Base-by-base conservation (phyloP, 129 eudicot genomes). In the Flaveria bidentis region DNA sequence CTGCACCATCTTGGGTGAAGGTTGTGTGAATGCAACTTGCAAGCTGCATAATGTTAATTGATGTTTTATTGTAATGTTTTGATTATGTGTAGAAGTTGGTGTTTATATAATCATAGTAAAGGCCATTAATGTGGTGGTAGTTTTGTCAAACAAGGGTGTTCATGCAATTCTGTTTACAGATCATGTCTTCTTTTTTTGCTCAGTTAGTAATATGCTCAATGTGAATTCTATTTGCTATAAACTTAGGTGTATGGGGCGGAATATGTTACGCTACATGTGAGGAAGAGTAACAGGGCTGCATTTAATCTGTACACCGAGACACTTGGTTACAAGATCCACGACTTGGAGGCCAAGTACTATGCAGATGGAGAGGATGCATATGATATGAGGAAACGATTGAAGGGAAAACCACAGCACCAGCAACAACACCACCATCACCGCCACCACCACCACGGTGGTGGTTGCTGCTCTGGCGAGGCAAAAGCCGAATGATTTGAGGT, bases 301-400 rank as follows among this genome's bases (percentile, higher is more conserved):
- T 91, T 91, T 67, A 86, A 88, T 75, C 67, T 91, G 87, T 91
- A 91, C 80, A 91, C 95, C 1, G 87, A 76, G 73, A 91, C 97
- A 0, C 78, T 91, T 41, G 90, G 92, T 17, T 91, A 91, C 73
- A 72, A 91, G 88, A 91, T 91, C 58, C 92, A 91, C 73, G 97
- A 91, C 63, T 46, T 91, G 67, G 97, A 91, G 82, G 97, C 97
- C 0, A 91, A 91, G 78, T 91, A 91, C 75, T 91, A 91, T 78
- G 97, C 97, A 5, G 97, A 91, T 82, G 97, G 97, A 10, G 97
- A 91, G 71, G 97, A 91, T 80, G 97, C 97, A 6, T 91, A 91
- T 81, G 97, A 91, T 72, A 91, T 91, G 97, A 79, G 97, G 83
- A 91, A 91, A 84, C 75, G 83, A 73, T 76, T 91, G 81, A 88